Base-by-base conservation (phyloP, 805 yeast species). In the Yarrowia sp. region DNA sequence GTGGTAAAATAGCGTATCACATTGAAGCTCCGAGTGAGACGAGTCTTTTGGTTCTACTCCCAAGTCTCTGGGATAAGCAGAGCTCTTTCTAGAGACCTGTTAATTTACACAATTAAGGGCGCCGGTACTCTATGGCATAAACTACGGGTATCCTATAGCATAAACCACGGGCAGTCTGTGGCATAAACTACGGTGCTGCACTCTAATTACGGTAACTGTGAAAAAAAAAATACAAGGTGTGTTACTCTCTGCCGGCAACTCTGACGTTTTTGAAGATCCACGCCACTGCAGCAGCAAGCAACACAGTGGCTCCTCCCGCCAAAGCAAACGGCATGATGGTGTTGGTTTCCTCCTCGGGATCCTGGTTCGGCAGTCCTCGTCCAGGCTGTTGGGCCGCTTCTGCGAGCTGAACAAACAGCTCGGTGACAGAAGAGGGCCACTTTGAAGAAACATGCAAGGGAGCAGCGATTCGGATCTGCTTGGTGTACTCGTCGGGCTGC, bases 391-490 rank as follows among this genome's bases (percentile, higher is more conserved):
- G 83, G 0, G 98, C 96, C 0, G 96, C 94, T 66, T 90, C 96
- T 0, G 92, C 96, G 22, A 94, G 73, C 68, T 89, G 96, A 24
- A 88, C 85, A 70, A 93, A 88, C 19, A 94, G 76, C 67, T 96
- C 98, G 65, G 85, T 84, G 35, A 93, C 72, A 0, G 97, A 89
- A 1, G 96, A 81, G 1, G 89, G 80, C 99, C 99, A 94, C 12
- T 85, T 80, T 0, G 96, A 88, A 0, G 96, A 89, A 1, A 93
- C 88, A 70, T 94, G 98, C 65, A 94, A 74, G 0, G 99, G 99
- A 4, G 94, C 88, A 10, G 86, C 84, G 14, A 94, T 71, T 6
- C 77, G 72, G 6, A 91, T 72, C 5, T 81, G 78, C 27, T 89
- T 77, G 0, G 97, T 86, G 69, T 85, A 91, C 25, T 84, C 86